These are phyloP conservation scores for Teratosphaeria epicoccoides DNA, from an alignment of 2,329 filamentous ascomycete species.

Conservation along the genomic window DNA sequence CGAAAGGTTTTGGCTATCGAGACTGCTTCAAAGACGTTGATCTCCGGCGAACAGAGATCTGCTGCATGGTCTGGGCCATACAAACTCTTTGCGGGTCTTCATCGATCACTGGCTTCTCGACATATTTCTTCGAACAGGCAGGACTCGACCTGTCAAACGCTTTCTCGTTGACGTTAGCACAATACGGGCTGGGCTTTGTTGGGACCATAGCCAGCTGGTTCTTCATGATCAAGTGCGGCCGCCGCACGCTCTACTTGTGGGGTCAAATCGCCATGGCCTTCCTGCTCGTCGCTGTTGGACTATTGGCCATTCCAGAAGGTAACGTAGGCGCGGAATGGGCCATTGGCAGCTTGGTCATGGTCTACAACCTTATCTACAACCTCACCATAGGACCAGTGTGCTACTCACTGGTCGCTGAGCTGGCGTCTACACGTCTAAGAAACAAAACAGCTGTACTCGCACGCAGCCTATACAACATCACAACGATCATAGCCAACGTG, in stretches of 20 bases:
- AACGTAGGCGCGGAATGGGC: conserved; percentile 15
- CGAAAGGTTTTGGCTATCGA: conserved; percentile 36
- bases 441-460: conserved; percentile 23
- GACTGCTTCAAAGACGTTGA: conserved; percentile 46
- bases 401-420: conserved; percentile 22
- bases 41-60: conserved; percentile 35
- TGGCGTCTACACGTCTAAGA: conserved; percentile 20
- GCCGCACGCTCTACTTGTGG: conserved; percentile 30
- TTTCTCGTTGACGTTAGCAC: conserved; percentile 28
- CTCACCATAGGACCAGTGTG: conserved; percentile 22
- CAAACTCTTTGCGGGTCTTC: conserved; percentile 25
- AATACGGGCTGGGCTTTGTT: conserved; percentile 18
- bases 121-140: conserved; percentile 32
- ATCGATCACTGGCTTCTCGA: conserved; percentile 26
- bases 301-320: conserved; percentile 5
- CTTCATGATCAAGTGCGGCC: conserved; percentile 28
- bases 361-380: conserved; percentile 24
- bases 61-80: conserved; percentile 26
- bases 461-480: conserved; percentile 21
- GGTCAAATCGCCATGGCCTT: conserved; percentile 14
- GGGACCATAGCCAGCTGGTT: conserved; percentile 24
- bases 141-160: conserved; percentile 26
- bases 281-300: conserved; percentile 17
- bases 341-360: conserved; percentile 16
- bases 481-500: conserved; percentile 14